Percentiles rank a stretch among this genome's conserved stretches.
phyloP scores from a whole-genome alignment of 2,329 filamentous ascomycete genomes.

The Aurifilum marmelostoma region DNA sequence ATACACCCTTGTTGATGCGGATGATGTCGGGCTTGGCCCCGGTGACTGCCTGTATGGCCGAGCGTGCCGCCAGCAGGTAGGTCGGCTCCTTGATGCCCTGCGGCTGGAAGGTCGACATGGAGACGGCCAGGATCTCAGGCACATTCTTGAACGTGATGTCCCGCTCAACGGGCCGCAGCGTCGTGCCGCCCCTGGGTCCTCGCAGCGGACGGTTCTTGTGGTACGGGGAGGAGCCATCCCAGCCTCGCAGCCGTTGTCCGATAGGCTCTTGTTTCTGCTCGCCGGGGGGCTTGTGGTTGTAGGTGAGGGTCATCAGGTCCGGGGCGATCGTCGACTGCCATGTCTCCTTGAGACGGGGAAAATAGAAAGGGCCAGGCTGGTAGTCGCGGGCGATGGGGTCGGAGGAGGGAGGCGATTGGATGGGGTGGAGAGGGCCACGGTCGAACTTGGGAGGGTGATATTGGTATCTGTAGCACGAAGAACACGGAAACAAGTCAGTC shows the following conservation, averaged over 20 bases:
- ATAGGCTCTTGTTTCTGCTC: constrained; percentile 55
- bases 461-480: constrained; percentile 73
- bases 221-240: constrained; percentile 92
- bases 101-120: constrained; percentile 76
- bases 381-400: constrained; percentile 89
- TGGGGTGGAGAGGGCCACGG: constrained; percentile 88
- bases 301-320: constrained; percentile 87
- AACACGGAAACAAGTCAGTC: constrained; percentile 29
- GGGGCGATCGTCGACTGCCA: constrained; percentile 84
- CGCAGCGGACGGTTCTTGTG: constrained; percentile 88
- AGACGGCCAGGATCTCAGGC: constrained; percentile 78
- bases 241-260: constrained; percentile 73
- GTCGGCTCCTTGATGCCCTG: constrained; percentile 71
- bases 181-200: constrained; percentile 78
- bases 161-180: constrained; percentile 71
- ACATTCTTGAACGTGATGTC: constrained; percentile 82
- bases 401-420: constrained; percentile 84
- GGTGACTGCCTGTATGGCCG: constrained; percentile 83
- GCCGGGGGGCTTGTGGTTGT: constrained; percentile 83
- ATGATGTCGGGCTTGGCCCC: constrained; percentile 74
- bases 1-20: constrained; percentile 69
- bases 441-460: constrained; percentile 94
- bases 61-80: constrained; percentile 79
- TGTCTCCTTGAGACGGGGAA: constrained; percentile 86
- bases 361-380: constrained; percentile 86